Conservation (phyloP, 139 green algal genomes). For the Chlamydomonas asymmetrica region DNA sequence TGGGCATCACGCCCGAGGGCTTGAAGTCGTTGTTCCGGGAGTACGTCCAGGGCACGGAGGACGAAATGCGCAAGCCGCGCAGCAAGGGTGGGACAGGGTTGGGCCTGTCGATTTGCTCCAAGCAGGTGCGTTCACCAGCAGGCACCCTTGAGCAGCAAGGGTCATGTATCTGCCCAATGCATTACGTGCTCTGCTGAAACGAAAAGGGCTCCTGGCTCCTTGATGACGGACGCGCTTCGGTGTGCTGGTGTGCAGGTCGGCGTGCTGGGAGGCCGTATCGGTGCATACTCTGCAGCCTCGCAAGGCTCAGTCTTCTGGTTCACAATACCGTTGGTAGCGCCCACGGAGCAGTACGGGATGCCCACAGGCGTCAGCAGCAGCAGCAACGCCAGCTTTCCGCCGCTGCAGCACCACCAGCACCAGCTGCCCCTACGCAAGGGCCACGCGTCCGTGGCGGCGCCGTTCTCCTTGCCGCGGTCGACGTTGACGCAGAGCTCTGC, state of each 20-base stretch:
- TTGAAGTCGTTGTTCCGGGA: constrained; percentile 73
- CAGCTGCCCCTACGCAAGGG: neutral
- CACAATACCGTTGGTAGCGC: constrained; percentile 57
- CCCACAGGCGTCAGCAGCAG: neutral
- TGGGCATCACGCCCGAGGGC: constrained; percentile 57
- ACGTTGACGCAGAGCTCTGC: too few relatives aligned
- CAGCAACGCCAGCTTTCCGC: too few relatives aligned
- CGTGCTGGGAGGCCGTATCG: constrained; percentile 77
- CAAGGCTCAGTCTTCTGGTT: constrained; percentile 80
- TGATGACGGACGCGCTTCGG: neutral
- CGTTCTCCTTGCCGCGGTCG: too few relatives aligned
- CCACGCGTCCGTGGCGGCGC: too few relatives aligned
- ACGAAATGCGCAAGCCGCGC: constrained; percentile 71
- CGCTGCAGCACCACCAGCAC: neutral
- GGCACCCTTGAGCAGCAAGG: neutral
- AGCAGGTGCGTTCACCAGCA: constrained; percentile 48
- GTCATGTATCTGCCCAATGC: neutral
- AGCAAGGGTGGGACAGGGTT: constrained; percentile 68
- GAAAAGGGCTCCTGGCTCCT: neutral
- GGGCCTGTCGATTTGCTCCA: constrained; percentile 72
- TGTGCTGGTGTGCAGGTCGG: constrained; percentile 60
- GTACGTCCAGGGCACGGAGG: constrained; percentile 78
- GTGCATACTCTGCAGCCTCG: constrained; percentile 58
- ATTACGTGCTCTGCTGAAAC: neutral
- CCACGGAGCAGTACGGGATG: neutral